Evolutionary conservation across 768 basidiomycete genomes (phyloP), one percentile per base, ranked within the genome.

Genomic region (Infundibulicybe gibba): DNA sequence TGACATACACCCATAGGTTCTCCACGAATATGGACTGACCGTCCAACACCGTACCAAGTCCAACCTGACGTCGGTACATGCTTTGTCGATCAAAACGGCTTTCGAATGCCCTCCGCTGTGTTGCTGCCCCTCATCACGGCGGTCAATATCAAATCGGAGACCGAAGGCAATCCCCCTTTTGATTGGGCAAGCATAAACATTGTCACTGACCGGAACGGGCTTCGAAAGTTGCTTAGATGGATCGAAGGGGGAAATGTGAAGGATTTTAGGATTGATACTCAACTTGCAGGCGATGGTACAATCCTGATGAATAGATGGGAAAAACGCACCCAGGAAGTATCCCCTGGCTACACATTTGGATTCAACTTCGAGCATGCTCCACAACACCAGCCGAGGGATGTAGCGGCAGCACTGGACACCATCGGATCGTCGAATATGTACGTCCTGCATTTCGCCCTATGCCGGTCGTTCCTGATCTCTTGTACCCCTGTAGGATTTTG

Each of bases 261-360:
- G 9, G 75, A 79, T 45, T 91, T 90, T 56, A 69, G 88, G 15
- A 85, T 91, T 51, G 86, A 91, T 47, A 50, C 81, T 3, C 80
- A 90, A 57, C 66, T 87, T 14, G 74, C 70, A 0, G 85, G 86
- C 1, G 50, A 64, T 17, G 69, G 66, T 45, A 88, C 87, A 0
- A 65, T 86, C 13, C 54, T 90, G 20, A 64, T 89, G 54, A 80
- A 77, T 45, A 67, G 87, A 1, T 85, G 83, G 77, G 75, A 75
- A 49, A 59, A 63, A 49, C 48, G 62, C 10, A 57, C 63, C n/a
- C 49, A 59, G 15, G 71, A 73, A 40, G 43, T 56, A 5, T 65
- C 65, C 49, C 61, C 50, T 40, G 74, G 73, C 12, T 61, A 57
- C 12, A 70, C 68, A 0, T 90, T 68, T 59, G 85, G 85, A 0